Percentiles rank a stretch among this genome's conserved stretches.
Evolutionary conservation across 345 rosid species (phyloP).

Genomic region (Cardamine resedifolia): DNA sequence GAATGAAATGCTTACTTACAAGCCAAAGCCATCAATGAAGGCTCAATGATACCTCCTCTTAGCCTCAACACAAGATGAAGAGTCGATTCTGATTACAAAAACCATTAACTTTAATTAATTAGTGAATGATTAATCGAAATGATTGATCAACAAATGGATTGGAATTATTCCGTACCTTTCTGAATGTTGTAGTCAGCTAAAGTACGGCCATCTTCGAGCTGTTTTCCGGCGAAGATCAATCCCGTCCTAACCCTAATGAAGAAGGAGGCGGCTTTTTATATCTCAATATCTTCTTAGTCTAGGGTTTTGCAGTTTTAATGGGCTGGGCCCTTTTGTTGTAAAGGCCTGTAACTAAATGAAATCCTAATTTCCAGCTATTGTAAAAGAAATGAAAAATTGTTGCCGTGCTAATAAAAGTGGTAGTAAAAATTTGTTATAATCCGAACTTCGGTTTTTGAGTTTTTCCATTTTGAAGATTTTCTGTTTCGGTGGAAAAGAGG

Average conservation of each 20-base stretch:
- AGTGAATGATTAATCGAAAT: background rate
- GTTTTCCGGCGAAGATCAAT: constrained; percentile 87
- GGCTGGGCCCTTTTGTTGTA: background rate
- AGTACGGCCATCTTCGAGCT: constrained; percentile 93
- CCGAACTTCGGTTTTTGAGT: background rate
- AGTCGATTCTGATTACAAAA: constrained; percentile 55
- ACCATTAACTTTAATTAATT: no score
- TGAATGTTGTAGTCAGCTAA: constrained; percentile 90
- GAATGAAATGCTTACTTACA: constrained; percentile 63
- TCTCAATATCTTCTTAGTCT: background rate
- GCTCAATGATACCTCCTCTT: constrained; percentile 91
- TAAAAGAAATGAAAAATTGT: no score
- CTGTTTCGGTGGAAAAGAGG: background rate
- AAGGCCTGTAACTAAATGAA: background rate
- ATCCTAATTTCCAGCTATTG: background rate
- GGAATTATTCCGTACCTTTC: constrained; percentile 46
- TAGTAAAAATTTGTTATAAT: no score
- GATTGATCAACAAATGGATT: background rate
- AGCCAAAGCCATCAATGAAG: constrained; percentile 91
- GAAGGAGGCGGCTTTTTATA: constrained; percentile 12
- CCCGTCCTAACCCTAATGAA: background rate
- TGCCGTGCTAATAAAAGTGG: no score
- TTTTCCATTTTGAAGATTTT: no score
- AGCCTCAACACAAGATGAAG: constrained; percentile 87
- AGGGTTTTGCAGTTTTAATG: constrained; percentile 26